Evolutionary conservation across 345 rosid species (phyloP).

Genomic region (Syzygium grande): DNA sequence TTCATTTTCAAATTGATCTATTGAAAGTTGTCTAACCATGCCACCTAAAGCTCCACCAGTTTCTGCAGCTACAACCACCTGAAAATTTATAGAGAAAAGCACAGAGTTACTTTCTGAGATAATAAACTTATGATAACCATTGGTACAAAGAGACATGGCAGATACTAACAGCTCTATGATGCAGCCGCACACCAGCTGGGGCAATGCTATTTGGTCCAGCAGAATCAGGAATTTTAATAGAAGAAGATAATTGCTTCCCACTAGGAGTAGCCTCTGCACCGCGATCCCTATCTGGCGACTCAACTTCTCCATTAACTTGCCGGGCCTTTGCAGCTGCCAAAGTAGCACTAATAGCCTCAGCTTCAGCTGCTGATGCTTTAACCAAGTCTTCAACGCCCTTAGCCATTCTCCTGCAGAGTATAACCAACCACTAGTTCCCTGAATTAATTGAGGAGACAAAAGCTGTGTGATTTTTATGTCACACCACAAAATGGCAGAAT

Average conservation of each 20-base stretch:
- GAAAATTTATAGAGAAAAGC: not conserved
- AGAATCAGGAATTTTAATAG: slow-evolving; percentile 73
- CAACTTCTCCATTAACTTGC: slow-evolving; percentile 88
- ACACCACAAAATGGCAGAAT: not conserved
- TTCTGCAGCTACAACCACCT: slow-evolving; percentile 99
- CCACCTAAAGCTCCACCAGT: slow-evolving; percentile 99
- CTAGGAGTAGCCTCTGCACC: slow-evolving; percentile 98
- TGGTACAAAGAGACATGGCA: not conserved
- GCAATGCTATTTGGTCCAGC: slow-evolving; percentile 45
- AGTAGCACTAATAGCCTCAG: slow-evolving; percentile 96
- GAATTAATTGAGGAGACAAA: not conserved
- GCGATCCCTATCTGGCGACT: slow-evolving; percentile 82
- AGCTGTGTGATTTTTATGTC: not conserved
- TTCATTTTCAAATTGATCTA: slow-evolving; percentile 98
- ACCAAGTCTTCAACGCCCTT: slow-evolving; percentile 96
- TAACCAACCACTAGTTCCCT: slow-evolving; percentile 7
- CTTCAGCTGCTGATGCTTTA: slow-evolving; percentile 98
- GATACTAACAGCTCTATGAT: slow-evolving; percentile 93
- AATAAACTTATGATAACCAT: not conserved
- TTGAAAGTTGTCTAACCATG: slow-evolving; percentile 97
- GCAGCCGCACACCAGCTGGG: slow-evolving; percentile 90
- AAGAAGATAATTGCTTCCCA: slow-evolving; percentile 65
- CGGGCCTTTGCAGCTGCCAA: slow-evolving; percentile 98
- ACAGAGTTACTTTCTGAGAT: not conserved
- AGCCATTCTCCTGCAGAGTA: slow-evolving; percentile 55